Evolutionary conservation across 176 grass and related monocot genomes (phyloP), one percentile per base, ranked within the genome.

Genomic region (maize (Zea mays)): DNA sequence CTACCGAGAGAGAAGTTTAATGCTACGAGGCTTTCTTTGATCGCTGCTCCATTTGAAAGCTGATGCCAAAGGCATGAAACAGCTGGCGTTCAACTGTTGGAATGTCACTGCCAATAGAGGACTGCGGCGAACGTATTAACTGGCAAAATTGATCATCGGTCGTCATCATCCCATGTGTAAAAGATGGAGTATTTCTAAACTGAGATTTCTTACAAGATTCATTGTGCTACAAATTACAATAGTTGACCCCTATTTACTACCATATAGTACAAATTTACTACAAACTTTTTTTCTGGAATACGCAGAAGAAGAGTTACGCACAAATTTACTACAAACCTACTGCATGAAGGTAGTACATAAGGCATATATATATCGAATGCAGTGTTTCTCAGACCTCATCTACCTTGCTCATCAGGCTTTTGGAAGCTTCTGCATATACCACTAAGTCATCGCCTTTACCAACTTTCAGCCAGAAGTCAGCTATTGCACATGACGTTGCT

Each of bases 401-500:
- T 58, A 47, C 41, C 44, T 19, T 71, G 10, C 35, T 63, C 19
- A 27, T 27, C 27, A 57, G 39, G 58, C 10, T 62, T 15, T 52
- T 44, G 39, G 27, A 65, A 57, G 68, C 75, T 27, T 73, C 84
- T 41, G 67, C n/a, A 42, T 68, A 39, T 61, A 62, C 72, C 1
- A 27, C 27, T 12, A 59, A 50, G 11, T 10, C 46, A 33, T 60
- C 27, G 65, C 17, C 17, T 41, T 47, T 52, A 61, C 75, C 15
- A 56, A 69, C 10, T n/a, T 69, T 43, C 35, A 56, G 75, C 56
- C 70, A 49, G 43, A 75, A 76, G 72, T 81, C 64, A 72, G 72
- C 47, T 17, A 9, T 66, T 65, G 79, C 73, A 87, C 59, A 77
- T 70, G 72, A 50, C 49, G 57, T 65, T 39, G 41, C 34, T 71